Evolutionary conservation across 345 rosid species (phyloP).

Genomic region (Cochlearia excelsa): DNA sequence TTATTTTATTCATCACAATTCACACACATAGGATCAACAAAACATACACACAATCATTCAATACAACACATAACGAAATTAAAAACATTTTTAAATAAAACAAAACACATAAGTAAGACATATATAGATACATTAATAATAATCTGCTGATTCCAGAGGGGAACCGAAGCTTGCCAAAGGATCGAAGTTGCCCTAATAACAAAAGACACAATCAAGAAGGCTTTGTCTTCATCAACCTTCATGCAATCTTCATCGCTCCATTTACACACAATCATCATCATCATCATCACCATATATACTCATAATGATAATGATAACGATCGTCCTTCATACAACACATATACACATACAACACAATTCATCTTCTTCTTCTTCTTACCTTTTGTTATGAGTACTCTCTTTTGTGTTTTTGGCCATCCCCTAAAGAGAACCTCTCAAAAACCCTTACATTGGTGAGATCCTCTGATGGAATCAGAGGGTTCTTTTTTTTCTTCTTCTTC

Average conservation of each 20-base stretch:
- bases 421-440: slow-evolving; percentile 23
- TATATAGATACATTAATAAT: slow-evolving; percentile 6
- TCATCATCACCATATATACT: not conserved
- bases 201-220: slow-evolving; percentile 24
- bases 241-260: slow-evolving; percentile 46
- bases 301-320: slow-evolving; percentile 7
- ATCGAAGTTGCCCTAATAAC: slow-evolving; percentile 43
- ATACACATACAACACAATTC: slow-evolving; percentile 21
- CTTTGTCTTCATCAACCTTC: slow-evolving; percentile 39
- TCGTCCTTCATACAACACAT: slow-evolving; percentile 30
- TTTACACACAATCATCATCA: slow-evolving; percentile 34
- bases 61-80: slow-evolving; percentile 20
- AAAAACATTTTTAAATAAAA: slow-evolving; percentile 14
- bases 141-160: slow-evolving; percentile 47
- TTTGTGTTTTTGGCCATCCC: slow-evolving; percentile 33
- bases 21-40: not conserved
- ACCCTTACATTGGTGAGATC: slow-evolving; percentile 29
- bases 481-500: slow-evolving; percentile 30
- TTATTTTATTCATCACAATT: slow-evolving; percentile 17
- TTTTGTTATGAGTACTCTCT: slow-evolving; percentile 18
- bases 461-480: slow-evolving; percentile 17
- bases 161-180: slow-evolving; percentile 48
- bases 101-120: slow-evolving; percentile 1
- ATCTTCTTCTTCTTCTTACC: slow-evolving; percentile 23
- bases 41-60: not conserved